A percentile compares a stretch with the other conserved stretches of the same genome.
Evolutionary conservation across 1,284 basidiomycete species (phyloP).

Genomic region (Puccinia triticina): DNA sequence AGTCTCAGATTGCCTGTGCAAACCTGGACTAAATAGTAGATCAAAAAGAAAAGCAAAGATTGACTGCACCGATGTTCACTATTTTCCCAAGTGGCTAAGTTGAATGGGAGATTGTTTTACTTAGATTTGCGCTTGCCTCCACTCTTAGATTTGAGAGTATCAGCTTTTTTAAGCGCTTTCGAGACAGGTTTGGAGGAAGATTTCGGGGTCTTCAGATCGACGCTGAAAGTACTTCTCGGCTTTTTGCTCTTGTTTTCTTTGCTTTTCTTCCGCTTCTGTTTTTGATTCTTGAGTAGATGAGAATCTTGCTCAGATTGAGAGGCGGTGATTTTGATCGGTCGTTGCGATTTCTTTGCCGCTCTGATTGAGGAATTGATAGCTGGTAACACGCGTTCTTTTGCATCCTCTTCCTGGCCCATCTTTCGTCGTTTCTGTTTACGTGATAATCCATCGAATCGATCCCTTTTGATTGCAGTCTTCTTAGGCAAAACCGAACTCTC

Average conservation of each 20-base stretch:
- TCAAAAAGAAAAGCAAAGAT: too few species aligned
- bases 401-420: constrained; percentile 48
- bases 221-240: constrained; percentile 12
- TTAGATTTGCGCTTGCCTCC: constrained; percentile 6
- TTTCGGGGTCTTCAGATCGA: neutral
- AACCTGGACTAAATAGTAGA: neutral
- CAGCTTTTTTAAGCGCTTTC: neutral
- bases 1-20: too few species aligned
- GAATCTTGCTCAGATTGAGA: constrained; percentile 33
- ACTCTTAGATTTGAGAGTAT: neutral
- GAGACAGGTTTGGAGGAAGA: neutral
- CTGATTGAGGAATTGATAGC: constrained; percentile 45
- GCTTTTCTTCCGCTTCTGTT: constrained; percentile 7
- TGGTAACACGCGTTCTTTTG: constrained; percentile 11
- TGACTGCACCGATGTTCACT: too few species aligned
- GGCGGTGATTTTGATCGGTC: constrained; percentile 38
- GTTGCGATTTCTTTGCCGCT: constrained; percentile 44
- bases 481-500: neutral
- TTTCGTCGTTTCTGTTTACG: constrained; percentile 47
- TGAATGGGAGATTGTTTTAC: neutral
- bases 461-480: constrained; percentile 33
- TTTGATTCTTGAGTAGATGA: constrained; percentile 11
- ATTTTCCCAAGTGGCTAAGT: too few species aligned
- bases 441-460: constrained; percentile 48
- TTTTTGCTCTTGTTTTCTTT: constrained; percentile 30